phyloP scores from a whole-genome alignment of 2,329 filamentous ascomycete species.

The Clonostachys rosea region DNA sequence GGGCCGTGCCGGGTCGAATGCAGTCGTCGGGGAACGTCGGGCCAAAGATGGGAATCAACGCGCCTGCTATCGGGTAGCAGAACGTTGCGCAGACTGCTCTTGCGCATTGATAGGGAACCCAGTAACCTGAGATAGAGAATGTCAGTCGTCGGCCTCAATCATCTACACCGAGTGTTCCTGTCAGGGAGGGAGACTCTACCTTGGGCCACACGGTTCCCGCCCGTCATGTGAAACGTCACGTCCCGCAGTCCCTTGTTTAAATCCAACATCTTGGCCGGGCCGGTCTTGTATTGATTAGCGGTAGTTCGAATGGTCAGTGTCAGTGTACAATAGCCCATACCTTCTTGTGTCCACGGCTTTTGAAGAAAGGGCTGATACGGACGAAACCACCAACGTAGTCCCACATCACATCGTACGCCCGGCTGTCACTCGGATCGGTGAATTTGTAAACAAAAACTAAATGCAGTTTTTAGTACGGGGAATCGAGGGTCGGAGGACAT shows the following conservation, averaged over 20 bases:
- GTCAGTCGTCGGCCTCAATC: conserved; percentile 5
- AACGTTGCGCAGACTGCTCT: conserved; percentile 86
- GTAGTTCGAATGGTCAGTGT: not conserved
- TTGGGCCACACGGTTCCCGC: conserved; percentile 6
- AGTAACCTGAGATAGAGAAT: conserved; percentile 67
- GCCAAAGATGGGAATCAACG: conserved; percentile 87
- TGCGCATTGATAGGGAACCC: conserved; percentile 89
- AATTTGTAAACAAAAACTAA: conserved; percentile 84
- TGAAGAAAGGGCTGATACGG: conserved; percentile 92
- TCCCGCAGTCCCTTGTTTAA: conserved; percentile 4
- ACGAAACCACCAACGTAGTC: conserved; percentile 95
- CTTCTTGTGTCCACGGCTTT: conserved; percentile 83
- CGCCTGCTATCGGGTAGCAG: conserved; percentile 78
- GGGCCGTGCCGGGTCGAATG: conserved; percentile 55
- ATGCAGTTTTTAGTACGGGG: conserved; percentile 1
- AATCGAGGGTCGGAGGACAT: too few species aligned
- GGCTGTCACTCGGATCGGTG: conserved; percentile 60
- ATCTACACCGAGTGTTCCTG: not conserved
- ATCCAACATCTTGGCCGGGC: conserved; percentile 6
- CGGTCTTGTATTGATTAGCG: conserved; percentile 2
- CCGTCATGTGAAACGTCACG: conserved; percentile 6
- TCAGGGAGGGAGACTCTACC: not conserved
- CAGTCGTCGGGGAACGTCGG: conserved; percentile 73
- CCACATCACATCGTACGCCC: conserved; percentile 81
- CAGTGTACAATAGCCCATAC: conserved; percentile 34